phyloP scores from a whole-genome alignment of 2,329 filamentous ascomycete species.

The Sordariomycetes sp. region DNA sequence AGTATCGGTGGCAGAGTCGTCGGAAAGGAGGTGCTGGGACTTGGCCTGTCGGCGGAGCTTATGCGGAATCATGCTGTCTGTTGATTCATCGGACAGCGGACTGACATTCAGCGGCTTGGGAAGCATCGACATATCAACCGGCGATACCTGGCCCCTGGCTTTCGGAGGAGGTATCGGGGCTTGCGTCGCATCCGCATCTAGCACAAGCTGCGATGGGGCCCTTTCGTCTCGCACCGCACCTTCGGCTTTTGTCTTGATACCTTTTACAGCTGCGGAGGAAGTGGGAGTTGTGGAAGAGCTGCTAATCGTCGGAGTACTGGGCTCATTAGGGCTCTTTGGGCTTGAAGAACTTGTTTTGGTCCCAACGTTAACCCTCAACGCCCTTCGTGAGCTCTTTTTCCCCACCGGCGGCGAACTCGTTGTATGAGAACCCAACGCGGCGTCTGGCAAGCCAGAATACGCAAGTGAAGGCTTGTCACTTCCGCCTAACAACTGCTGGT shows the following conservation, averaged over 20 bases:
- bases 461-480: slow-evolving; percentile 6
- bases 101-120: background rate
- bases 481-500: slow-evolving; percentile 6
- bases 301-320: background rate
- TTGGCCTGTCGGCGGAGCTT: background rate
- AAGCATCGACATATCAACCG: background rate
- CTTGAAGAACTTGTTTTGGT: background rate
- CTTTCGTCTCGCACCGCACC: background rate
- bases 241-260: background rate
- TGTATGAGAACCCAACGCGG: slow-evolving; percentile 10
- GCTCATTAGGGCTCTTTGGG: background rate
- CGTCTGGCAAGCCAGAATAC: background rate
- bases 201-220: background rate
- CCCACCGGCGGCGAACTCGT: slow-evolving; percentile 11
- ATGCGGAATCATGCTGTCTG: background rate
- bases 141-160: background rate
- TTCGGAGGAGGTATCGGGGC: background rate
- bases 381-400: slow-evolving; percentile 7
- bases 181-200: background rate
- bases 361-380: background rate
- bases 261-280: background rate
- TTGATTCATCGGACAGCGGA: background rate
- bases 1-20: background rate
- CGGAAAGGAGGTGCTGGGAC: background rate
- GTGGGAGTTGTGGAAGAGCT: background rate